Evolutionary conservation across 2,329 filamentous ascomycete species (phyloP).

Genomic region (Penicillium janthinellum): DNA sequence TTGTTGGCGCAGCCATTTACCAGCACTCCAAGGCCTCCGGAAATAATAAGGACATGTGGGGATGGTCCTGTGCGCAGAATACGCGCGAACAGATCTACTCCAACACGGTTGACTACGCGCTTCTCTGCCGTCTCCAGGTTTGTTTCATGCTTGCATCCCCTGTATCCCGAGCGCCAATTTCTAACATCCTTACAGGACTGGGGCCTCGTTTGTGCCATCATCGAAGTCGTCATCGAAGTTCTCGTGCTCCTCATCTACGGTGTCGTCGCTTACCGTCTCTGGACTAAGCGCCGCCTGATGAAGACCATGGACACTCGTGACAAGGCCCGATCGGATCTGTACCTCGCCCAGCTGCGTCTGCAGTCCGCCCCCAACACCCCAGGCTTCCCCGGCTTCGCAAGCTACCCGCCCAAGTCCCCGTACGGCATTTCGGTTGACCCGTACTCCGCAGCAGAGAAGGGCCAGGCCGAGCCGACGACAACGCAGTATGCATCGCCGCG

Average conservation of each 20-base stretch:
- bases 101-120: conserved; percentile 80
- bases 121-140: conserved; percentile 87
- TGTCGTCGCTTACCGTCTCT: conserved; percentile 95
- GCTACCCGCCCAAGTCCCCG: conserved; percentile 61
- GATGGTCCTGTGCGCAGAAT: conserved; percentile 95
- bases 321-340: conserved; percentile 89
- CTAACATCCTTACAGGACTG: conserved; percentile 67
- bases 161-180: conserved; percentile 17
- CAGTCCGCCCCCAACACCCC: conserved; percentile 96
- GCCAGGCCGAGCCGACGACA: conserved; percentile 53
- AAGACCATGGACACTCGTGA: conserved; percentile 98
- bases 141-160: conserved; percentile 36
- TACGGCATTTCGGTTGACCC: conserved; percentile 44
- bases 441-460: conserved; percentile 55
- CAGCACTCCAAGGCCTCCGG: conserved; percentile 74
- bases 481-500: conserved; percentile 62
- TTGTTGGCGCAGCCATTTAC: conserved; percentile 78
- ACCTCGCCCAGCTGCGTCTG: conserved; percentile 79
- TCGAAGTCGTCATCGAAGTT: conserved; percentile 90
- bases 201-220: conserved; percentile 93
- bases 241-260: conserved; percentile 92
- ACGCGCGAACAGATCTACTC: conserved; percentile 74
- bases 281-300: conserved; percentile 89
- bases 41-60: conserved; percentile 89
- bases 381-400: conserved; percentile 62